Conservation (phyloP, 371 early-diverging fungal species). For the Mortierella sp. region DNA sequence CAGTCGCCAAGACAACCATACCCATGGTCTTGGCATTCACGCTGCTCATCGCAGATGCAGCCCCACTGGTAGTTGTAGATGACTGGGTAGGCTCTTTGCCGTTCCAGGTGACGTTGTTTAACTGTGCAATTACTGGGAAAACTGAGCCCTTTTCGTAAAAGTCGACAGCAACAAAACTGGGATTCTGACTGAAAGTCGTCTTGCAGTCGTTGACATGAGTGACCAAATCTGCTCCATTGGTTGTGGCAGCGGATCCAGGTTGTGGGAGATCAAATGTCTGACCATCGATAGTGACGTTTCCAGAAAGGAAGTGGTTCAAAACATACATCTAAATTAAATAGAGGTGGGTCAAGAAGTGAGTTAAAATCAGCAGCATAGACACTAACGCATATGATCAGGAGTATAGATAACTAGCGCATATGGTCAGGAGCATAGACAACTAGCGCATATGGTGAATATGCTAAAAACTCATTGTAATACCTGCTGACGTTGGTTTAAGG, state of each 20-base stretch:
- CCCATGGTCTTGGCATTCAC: constrained; percentile 7
- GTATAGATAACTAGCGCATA: not conserved
- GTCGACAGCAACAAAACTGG: constrained; percentile 83
- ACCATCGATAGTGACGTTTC: constrained; percentile 52
- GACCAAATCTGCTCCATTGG: constrained; percentile 62
- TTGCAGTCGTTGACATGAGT: constrained; percentile 62
- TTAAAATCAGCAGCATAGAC: too few species aligned
- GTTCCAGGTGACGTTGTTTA: constrained; percentile 74
- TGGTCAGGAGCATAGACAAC: not conserved
- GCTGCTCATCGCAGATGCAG: not conserved
- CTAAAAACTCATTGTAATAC: constrained; percentile 5
- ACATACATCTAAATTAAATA: constrained; percentile 63
- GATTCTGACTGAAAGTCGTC: constrained; percentile 64
- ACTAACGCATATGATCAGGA: too few species aligned
- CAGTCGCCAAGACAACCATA: constrained; percentile 10
- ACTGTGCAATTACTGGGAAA: constrained; percentile 64
- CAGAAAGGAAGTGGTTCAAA: constrained; percentile 74
- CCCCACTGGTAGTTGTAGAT: not conserved
- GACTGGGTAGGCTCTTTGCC: constrained; percentile 26
- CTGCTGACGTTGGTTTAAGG: constrained; percentile 47
- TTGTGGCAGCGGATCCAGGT: constrained; percentile 39
- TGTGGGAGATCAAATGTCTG: constrained; percentile 64
- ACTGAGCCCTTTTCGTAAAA: constrained; percentile 78
- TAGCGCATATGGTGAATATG: not conserved
- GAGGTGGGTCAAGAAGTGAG: too few species aligned